Percentiles rank a stretch among this genome's conserved stretches.
phyloP scores from a whole-genome alignment of 179 eudicot species.

The Amaranthus tricolor region DNA sequence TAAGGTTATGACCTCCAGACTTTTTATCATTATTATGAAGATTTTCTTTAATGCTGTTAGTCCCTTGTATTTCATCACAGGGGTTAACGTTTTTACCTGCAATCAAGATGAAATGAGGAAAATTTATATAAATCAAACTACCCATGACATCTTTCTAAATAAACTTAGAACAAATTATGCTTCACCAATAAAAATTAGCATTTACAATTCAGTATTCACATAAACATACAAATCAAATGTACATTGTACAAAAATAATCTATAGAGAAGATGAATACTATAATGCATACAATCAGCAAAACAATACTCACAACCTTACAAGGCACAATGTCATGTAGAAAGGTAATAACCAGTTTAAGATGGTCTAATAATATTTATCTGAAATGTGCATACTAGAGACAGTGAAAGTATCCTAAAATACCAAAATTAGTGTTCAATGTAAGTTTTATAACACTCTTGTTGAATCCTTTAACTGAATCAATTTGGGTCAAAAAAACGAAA shows the following conservation, averaged over 20 bases:
- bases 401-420: too few species aligned
- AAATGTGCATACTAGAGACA: too few species aligned
- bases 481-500: neutral
- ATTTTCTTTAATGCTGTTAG: slow-evolving; percentile 61
- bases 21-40: slow-evolving; percentile 32
- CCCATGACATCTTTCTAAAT: neutral
- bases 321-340: too few species aligned
- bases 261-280: neutral
- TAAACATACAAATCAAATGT: neutral
- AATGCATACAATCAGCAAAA: neutral
- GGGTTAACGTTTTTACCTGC: slow-evolving; percentile 32
- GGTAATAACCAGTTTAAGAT: too few species aligned
- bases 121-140: neutral
- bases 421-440: too few species aligned
- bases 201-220: neutral
- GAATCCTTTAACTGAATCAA: too few species aligned
- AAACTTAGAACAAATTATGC: neutral
- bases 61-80: slow-evolving; percentile 23
- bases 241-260: neutral
- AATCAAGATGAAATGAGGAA: slow-evolving; percentile 6
- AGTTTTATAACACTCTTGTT: too few species aligned
- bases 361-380: too few species aligned
- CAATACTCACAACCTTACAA: too few species aligned
- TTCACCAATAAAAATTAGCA: too few species aligned
- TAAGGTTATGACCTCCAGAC: slow-evolving; percentile 41